These are phyloP conservation scores for Kockovaella imperatae DNA, from an alignment of 768 basidiomycete species.

Conservation along the genomic window DNA sequence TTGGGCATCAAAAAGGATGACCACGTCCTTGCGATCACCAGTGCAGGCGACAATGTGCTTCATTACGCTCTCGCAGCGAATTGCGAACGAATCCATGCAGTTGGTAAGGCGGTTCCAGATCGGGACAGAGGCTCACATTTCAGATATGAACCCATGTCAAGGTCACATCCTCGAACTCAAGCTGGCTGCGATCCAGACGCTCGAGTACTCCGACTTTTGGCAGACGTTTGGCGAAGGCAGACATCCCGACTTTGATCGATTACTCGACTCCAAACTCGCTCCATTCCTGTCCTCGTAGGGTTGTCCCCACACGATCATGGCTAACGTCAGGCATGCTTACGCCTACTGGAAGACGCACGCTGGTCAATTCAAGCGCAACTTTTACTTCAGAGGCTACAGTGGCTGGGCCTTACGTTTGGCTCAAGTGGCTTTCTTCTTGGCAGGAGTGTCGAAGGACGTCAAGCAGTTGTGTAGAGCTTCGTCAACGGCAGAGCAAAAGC, in stretches of 20 bases:
- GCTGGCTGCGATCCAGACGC: conserved; percentile 57
- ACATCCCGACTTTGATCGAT: conserved; percentile 54
- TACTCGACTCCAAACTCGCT: conserved; percentile 58
- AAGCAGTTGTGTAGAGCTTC: conserved; percentile 53
- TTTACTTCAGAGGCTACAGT: conserved; percentile 63
- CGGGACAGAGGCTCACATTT: not conserved
- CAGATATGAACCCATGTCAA: conserved; percentile 50
- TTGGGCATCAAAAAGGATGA: conserved; percentile 57
- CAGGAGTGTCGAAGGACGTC: conserved; percentile 55
- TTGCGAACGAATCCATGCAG: conserved; percentile 59
- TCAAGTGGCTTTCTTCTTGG: conserved; percentile 54
- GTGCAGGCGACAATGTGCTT: conserved; percentile 70
- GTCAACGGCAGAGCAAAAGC: conserved; percentile 55
- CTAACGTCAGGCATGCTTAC: conserved; percentile 52
- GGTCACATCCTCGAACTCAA: conserved; percentile 72
- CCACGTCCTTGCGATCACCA: conserved; percentile 65
- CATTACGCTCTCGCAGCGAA: conserved; percentile 65
- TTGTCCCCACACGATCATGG: conserved; percentile 4
- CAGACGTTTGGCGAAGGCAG: conserved; percentile 59
- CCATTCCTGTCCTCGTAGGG: conserved; percentile 61
- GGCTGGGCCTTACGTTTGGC: conserved; percentile 59
- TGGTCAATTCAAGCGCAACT: conserved; percentile 49
- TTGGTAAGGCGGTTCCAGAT: conserved; percentile 55
- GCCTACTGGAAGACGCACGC: conserved; percentile 67
- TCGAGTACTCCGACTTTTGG: conserved; percentile 59